Base-by-base conservation (phyloP, 371 early-diverging fungal species). In the Apophysomyces ossiformis region DNA sequence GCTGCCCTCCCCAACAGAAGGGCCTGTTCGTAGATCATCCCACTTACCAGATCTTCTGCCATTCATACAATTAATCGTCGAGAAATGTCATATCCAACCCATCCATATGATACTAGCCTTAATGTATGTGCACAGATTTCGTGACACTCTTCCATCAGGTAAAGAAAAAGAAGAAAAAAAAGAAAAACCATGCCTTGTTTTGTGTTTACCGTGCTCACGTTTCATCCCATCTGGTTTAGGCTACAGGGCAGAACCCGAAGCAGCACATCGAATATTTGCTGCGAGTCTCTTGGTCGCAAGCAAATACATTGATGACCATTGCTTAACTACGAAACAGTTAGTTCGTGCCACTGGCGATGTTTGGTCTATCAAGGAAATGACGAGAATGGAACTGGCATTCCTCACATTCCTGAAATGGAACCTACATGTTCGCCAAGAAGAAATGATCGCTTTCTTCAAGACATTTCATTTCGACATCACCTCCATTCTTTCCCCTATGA, bases 301-400 rank as follows among this genome's bases (percentile, higher is more conserved):
- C 61, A 83, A 83, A 69, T 83, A 71, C 44, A 75, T 69, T 54
- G 83, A 83, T 59, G 83, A 83, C 57, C 67, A 76, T 32, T 76
- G 70, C 50, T 39, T 83, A 18, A 76, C 81, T n/a, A 77, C 81
- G 15, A 73, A 71, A 59, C 73, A 80, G 45, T 70, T 83, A 5
- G 81, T 83, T 0, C 77, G 72, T 64, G 83, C 81, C 16, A 76
- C 83, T 0, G 83, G 83, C 12, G 81, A 83, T 62, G 81, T 83
- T 9, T 83, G 83, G 83, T 73, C 83, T 21, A 78, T 80, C 63
- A 80, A 78, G 62, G 83, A 83, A 62, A 83, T 80, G 43, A 78
- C 83, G 18, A 74, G 75, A 35, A 83, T 83, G 83, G 83, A 83
- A 56, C 58, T 83, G 15, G 83, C 79, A 5, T 77, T 83, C 36